phyloP scores from a whole-genome alignment of 2,329 filamentous ascomycete species.

The Grosmannia penicillata region DNA sequence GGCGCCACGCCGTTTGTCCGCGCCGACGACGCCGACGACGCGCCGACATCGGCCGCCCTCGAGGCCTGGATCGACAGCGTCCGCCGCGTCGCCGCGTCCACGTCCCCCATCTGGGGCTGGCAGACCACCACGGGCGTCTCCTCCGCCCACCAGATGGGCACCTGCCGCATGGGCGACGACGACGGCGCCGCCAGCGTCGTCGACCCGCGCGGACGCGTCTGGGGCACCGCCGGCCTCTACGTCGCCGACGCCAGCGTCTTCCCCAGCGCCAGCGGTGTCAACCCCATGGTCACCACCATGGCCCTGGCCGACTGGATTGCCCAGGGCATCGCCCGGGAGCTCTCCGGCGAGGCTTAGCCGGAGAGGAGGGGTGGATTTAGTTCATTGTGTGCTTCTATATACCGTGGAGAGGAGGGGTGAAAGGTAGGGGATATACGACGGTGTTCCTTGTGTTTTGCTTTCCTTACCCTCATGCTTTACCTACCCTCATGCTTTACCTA shows the following conservation, averaged over 20 bases:
- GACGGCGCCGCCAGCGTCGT: conserved; percentile 37
- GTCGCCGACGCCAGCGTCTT: conserved; percentile 65
- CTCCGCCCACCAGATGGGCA: conserved; percentile 74
- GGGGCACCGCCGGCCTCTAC: conserved; percentile 50
- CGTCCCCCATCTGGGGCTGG: conserved; percentile 15
- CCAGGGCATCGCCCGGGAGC: conserved; percentile 35
- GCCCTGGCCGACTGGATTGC: conserved; percentile 52
- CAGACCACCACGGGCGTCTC: conserved; percentile 39
- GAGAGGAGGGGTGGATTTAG: not conserved
- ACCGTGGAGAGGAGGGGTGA: not conserved
- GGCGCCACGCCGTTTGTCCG: conserved; percentile 48
- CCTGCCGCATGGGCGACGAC: conserved; percentile 53
- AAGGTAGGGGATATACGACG: too few species aligned
- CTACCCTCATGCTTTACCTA: too few species aligned
- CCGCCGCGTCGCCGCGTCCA: conserved; percentile 13
- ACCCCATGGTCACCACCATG: conserved; percentile 72
- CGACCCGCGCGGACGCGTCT: conserved; percentile 43
- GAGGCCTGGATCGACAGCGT: conserved; percentile 42
- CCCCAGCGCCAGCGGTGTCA: conserved; percentile 62
- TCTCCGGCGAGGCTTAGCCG: conserved; percentile 12
- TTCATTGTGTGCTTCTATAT: too few species aligned
- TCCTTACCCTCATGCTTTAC: too few species aligned
- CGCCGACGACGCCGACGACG: conserved; percentile 32
- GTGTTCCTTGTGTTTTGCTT: too few species aligned
- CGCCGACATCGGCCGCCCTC: conserved; percentile 47